Evolutionary conservation across 129 eudicot species (phyloP).

Genomic region (Lactuca saligna): DNA sequence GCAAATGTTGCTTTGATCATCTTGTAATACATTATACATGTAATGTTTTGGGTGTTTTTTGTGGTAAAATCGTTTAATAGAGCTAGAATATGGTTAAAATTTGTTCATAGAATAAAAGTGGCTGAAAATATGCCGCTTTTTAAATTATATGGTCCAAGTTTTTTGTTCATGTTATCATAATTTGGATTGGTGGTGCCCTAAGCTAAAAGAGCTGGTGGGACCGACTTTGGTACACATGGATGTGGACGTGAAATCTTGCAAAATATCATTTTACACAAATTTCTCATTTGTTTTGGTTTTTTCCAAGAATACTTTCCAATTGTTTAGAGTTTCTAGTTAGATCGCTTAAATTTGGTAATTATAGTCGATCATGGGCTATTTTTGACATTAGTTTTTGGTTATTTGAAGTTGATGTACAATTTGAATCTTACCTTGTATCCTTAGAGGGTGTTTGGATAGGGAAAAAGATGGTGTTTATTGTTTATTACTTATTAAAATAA

Average conservation of each 20-base stretch:
- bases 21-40: constrained; percentile 18
- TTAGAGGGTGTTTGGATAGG: too few species aligned
- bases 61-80: background rate
- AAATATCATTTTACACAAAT: constrained; percentile 3
- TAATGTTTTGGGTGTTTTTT: constrained; percentile 1
- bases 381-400: too few species aligned
- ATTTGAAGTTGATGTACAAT: too few species aligned
- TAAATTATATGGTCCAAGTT: background rate
- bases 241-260: constrained; percentile 27
- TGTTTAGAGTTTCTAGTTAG: too few species aligned
- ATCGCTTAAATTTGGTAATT: too few species aligned
- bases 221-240: constrained; percentile 14
- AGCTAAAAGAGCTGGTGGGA: constrained; percentile 8
- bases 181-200: constrained; percentile 23
- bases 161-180: background rate
- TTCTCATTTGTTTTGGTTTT: background rate
- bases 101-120: too few species aligned
- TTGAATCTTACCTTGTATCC: too few species aligned
- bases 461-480: too few species aligned
- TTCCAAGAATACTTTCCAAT: background rate
- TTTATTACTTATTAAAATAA: too few species aligned
- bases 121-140: background rate
- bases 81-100: too few species aligned
- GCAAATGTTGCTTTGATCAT: background rate
- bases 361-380: too few species aligned